phyloP scores from a whole-genome alignment of 2,329 filamentous ascomycete species.

The Colletotrichum sp. region DNA sequence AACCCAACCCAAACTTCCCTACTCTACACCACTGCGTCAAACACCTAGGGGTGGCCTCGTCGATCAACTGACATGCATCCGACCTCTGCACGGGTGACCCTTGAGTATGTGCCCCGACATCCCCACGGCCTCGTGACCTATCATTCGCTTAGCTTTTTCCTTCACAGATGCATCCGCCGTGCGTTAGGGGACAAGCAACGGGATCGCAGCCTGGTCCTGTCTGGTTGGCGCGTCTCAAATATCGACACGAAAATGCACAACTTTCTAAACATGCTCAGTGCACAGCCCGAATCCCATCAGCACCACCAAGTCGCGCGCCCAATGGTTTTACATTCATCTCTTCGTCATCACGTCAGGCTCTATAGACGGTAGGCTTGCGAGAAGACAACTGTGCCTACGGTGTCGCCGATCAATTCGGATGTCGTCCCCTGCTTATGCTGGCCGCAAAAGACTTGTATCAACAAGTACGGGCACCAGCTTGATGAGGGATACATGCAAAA shows the following conservation, averaged over 20 bases:
- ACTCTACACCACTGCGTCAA: not conserved
- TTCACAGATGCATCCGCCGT: not conserved
- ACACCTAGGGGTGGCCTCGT: constrained; percentile 4
- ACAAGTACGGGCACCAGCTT: not conserved
- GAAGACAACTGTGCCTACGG: not conserved
- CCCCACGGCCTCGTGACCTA: not conserved
- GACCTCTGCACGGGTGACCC: not conserved
- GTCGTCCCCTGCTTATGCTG: not conserved
- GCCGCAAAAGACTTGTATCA: not conserved
- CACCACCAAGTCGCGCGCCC: not conserved
- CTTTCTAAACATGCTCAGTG: not conserved
- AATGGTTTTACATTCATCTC: not conserved
- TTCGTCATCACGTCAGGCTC: not conserved
- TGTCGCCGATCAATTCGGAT: not conserved
- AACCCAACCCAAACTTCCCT: not conserved
- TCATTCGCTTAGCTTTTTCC: not conserved
- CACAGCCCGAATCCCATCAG: not conserved
- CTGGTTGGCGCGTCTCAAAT: constrained; percentile 2
- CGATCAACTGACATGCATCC: constrained; percentile 6
- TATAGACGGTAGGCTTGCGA: not conserved
- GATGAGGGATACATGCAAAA: not conserved
- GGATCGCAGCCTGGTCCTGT: not conserved
- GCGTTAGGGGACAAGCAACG: not conserved
- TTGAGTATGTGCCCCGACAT: not conserved
- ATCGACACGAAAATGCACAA: not conserved